Percentiles rank a stretch among this genome's conserved stretches.
Conservation (phyloP, 192 early-diverging fungal genomes). For the Mortierella claussenii region DNA sequence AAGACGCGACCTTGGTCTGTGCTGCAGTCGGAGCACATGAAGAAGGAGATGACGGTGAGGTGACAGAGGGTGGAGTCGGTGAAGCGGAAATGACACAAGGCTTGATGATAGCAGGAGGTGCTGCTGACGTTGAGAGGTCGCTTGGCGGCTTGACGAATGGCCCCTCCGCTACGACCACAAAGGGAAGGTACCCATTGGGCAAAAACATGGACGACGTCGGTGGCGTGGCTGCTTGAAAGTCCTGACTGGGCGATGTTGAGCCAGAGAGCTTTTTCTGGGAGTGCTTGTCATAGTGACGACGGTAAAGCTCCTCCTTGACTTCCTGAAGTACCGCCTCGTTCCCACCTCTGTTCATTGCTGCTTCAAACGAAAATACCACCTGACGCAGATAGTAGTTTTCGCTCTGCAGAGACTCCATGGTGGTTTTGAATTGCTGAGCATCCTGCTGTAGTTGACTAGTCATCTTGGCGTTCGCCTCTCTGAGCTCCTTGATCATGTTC, state of each 20-base stretch:
- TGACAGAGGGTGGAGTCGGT: background rate
- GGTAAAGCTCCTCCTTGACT: conserved; percentile 47
- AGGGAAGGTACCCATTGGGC: background rate
- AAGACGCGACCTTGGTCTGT: background rate
- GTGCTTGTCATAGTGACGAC: conserved; percentile 48
- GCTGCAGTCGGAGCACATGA: background rate
- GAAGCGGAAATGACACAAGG: background rate
- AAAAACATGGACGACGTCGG: conserved; percentile 14
- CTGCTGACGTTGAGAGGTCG: background rate
- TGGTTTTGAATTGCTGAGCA: conserved; percentile 23
- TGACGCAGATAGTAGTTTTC: conserved; percentile 60
- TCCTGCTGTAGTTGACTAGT: conserved; percentile 38
- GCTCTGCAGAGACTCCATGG: conserved; percentile 45
- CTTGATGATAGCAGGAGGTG: background rate
- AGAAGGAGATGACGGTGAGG: background rate
- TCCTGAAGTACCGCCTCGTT: conserved; percentile 33
- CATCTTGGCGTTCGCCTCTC: conserved; percentile 62
- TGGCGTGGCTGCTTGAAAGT: background rate
- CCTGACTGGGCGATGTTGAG: background rate
- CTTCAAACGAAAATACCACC: conserved; percentile 58
- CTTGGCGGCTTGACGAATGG: background rate
- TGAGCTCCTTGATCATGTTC: conserved; percentile 70
- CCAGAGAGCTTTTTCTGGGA: conserved; percentile 7
- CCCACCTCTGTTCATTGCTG: conserved; percentile 33
- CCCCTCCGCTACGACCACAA: background rate